Conservation (phyloP, 345 rosid species). For the Salix suchowensis region DNA sequence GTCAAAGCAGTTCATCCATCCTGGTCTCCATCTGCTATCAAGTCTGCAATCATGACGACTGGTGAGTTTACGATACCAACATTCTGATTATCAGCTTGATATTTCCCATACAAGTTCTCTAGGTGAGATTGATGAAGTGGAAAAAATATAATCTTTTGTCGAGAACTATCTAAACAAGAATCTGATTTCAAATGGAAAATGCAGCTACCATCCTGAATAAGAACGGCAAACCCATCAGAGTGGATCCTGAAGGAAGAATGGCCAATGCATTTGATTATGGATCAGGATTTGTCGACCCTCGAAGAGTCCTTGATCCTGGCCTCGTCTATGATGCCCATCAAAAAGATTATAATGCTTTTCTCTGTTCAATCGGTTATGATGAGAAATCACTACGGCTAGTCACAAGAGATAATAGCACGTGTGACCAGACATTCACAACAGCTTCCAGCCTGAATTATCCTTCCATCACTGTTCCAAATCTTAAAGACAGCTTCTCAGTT, state of each 20-base stretch:
- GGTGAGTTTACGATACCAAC: conserved; percentile 29
- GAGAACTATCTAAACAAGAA: conserved; percentile 5
- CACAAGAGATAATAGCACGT: conserved; percentile 47
- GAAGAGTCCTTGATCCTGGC: conserved; percentile 43
- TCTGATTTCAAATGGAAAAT: conserved; percentile 15
- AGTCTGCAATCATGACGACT: conserved; percentile 75
- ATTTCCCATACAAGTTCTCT: background rate
- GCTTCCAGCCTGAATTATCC: conserved; percentile 47
- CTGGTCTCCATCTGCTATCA: conserved; percentile 57
- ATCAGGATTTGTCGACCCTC: conserved; percentile 47
- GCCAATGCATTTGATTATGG: conserved; percentile 52
- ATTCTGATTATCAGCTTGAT: background rate
- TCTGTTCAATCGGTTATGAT: conserved; percentile 45
- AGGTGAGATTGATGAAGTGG: background rate
- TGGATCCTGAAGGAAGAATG: conserved; percentile 45
- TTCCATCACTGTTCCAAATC: conserved; percentile 41
- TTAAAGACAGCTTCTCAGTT: conserved; percentile 34
- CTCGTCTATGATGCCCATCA: conserved; percentile 41
- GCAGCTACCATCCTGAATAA: conserved; percentile 43
- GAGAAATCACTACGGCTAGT: conserved; percentile 39
- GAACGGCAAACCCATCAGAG: conserved; percentile 36
- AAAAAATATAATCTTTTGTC: background rate
- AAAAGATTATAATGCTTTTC: conserved; percentile 41
- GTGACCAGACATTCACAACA: conserved; percentile 24
- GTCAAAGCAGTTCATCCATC: conserved; percentile 47